A percentile compares a stretch with the other conserved stretches of the same genome.
phyloP scores from a whole-genome alignment of 768 basidiomycete species.

The Tremella fuciformis region DNA sequence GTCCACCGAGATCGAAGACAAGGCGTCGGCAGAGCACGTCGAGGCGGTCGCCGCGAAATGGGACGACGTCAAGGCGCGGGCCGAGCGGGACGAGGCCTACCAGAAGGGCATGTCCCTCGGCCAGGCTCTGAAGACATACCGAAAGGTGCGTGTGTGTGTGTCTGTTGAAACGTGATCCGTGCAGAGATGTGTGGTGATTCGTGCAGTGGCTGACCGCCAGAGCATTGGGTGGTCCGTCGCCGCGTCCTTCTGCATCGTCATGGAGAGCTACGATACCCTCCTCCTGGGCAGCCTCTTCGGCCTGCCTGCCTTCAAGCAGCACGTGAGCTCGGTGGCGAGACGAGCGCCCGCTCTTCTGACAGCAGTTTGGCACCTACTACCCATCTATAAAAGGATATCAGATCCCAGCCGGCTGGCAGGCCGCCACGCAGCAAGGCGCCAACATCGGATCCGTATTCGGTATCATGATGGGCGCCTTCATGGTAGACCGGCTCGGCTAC shows the following conservation, averaged over 20 bases:
- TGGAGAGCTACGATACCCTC: conserved; percentile 31
- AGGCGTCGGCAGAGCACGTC: neutral
- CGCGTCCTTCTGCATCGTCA: conserved; percentile 27
- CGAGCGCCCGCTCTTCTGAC: neutral
- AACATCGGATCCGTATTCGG: conserved; percentile 49
- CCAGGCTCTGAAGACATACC: conserved; percentile 25
- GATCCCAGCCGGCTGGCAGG: conserved; percentile 51
- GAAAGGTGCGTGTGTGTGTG: conserved; percentile 9
- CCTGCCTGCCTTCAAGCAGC: conserved; percentile 22
- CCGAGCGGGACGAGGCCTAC: conserved; percentile 27
- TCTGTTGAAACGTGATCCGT: neutral
- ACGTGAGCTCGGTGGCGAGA: conserved; percentile 5
- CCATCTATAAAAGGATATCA: conserved; percentile 31
- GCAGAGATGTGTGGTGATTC: neutral
- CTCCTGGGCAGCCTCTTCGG: conserved; percentile 27
- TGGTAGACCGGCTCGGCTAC: conserved; percentile 49
- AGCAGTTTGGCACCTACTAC: conserved; percentile 14
- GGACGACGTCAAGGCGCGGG: conserved; percentile 15
- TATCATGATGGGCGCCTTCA: conserved; percentile 47
- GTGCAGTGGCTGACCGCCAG: conserved; percentile 12
- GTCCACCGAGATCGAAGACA: too few relatives aligned
- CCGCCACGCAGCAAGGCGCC: conserved; percentile 46
- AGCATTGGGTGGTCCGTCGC: conserved; percentile 28
- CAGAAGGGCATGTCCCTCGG: conserved; percentile 23
- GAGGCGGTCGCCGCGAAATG: conserved; percentile 3